Conservation (phyloP, 2,329 filamentous ascomycete species). For the Cladosporium sp. region DNA sequence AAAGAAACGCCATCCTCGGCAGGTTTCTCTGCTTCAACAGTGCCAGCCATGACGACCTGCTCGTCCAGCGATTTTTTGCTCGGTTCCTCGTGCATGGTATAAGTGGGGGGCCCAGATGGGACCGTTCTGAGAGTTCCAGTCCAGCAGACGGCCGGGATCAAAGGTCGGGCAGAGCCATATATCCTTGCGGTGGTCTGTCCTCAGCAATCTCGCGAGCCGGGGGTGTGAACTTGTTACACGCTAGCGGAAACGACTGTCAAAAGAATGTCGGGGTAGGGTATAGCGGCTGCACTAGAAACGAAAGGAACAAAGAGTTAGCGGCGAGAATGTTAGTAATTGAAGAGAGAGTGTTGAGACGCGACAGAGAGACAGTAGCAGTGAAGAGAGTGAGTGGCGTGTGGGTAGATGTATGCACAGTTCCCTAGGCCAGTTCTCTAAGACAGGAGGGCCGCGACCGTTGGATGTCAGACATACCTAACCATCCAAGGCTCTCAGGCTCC, state of each 20-base stretch:
- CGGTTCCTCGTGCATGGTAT: constrained; percentile 10
- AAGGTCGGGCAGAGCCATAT: constrained; percentile 12
- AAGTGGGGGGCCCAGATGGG: neutral
- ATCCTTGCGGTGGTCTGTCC: constrained; percentile 17
- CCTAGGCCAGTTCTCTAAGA: neutral
- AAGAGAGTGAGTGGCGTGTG: neutral
- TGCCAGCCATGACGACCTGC: constrained; percentile 2
- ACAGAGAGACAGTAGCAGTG: neutral
- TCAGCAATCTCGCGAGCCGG: constrained; percentile 15
- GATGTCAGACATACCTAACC: neutral
- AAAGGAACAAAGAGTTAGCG: neutral
- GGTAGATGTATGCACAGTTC: neutral
- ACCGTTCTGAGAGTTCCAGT: constrained; percentile 7
- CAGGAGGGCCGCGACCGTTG: constrained; percentile 6
- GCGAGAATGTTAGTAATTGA: neutral
- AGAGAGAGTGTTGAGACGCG: neutral
- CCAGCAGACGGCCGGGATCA: constrained; percentile 10
- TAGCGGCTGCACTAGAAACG: constrained; percentile 5
- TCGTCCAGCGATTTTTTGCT: constrained; percentile 2
- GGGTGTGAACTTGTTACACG: constrained; percentile 11
- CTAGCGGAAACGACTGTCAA: constrained; percentile 16
- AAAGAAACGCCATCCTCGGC: neutral
- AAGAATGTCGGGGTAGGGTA: constrained; percentile 3
- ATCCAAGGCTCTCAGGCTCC: neutral
- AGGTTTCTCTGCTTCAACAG: neutral